These are phyloP conservation scores for Mychonastes homosphaera DNA, from an alignment of 139 green algal species.

Conservation along the genomic window DNA sequence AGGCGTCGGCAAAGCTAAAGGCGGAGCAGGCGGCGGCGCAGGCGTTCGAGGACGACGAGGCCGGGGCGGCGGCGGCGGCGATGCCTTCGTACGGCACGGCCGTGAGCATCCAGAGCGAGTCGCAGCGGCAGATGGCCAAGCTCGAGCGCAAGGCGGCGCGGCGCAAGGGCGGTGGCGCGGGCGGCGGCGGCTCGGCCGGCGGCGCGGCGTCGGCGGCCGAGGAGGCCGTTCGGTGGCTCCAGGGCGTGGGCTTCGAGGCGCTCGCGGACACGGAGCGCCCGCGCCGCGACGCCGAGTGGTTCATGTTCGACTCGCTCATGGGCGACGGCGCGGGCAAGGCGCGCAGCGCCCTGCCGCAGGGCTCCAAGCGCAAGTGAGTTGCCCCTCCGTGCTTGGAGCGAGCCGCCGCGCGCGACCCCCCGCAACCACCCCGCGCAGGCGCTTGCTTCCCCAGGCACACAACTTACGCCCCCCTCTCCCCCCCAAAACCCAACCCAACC, in stretches of 20 bases:
- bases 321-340: conserved; percentile 2
- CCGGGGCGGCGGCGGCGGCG: neutral
- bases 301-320: conserved; percentile 8
- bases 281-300: conserved; percentile 12
- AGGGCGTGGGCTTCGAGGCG: conserved; percentile 32
- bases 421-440: no score
- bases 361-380: conserved; percentile 29
- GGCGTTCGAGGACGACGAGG: neutral
- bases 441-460: neutral
- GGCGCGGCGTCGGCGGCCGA: conserved; percentile 30
- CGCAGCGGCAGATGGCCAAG: conserved; percentile 51
- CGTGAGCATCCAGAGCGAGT: conserved; percentile 39
- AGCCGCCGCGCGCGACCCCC: no score
- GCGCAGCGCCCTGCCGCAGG: conserved; percentile 22
- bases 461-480: neutral
- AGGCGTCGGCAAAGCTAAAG: conserved; percentile 17
- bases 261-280: conserved; percentile 44
- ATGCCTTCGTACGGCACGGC: conserved; percentile 27
- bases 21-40: neutral
- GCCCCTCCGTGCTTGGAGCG: no score
- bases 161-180: conserved; percentile 1
- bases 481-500: neutral
- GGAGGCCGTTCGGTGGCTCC: no score
- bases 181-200: conserved; percentile 2
- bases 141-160: conserved; percentile 58